A percentile compares a stretch with the other conserved stretches of the same genome.
These are phyloP conservation scores for Eucalyptus tenuipes DNA, from an alignment of 345 rosid species.

Conservation along the genomic window DNA sequence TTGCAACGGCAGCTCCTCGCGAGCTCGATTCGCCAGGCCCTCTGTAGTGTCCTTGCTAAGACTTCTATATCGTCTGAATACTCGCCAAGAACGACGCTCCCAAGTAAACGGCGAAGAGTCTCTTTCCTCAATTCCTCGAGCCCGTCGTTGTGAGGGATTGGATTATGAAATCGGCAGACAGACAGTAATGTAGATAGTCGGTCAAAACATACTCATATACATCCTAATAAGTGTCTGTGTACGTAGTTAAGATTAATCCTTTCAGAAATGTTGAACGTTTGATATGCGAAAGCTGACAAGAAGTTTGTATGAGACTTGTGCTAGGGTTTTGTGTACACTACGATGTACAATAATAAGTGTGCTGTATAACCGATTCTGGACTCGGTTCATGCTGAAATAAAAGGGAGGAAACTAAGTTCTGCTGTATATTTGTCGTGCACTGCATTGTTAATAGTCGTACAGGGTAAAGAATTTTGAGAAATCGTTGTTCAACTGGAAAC, in stretches of 20 bases:
- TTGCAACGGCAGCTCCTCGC: background rate
- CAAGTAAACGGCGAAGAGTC: constrained; percentile 29
- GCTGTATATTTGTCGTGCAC: background rate
- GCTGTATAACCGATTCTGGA: background rate
- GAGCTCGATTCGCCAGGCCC: constrained; percentile 18
- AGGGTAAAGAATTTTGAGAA: background rate
- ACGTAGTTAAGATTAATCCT: background rate
- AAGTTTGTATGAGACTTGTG: background rate
- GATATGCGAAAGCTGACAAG: background rate
- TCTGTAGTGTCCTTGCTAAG: constrained; percentile 29
- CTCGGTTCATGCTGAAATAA: background rate
- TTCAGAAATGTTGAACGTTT: background rate
- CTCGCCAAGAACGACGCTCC: constrained; percentile 16
- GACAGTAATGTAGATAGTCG: background rate
- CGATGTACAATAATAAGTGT: background rate
- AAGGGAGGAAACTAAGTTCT: background rate
- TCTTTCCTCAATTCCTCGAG: constrained; percentile 22
- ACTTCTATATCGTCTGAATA: constrained; percentile 17
- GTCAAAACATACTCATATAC: background rate
- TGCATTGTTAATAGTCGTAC: background rate
- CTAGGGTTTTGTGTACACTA: background rate
- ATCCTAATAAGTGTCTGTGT: background rate
- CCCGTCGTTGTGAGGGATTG: constrained; percentile 16
- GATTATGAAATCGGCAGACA: background rate
- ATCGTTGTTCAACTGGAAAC: background rate